Evolutionary conservation across 768 basidiomycete genomes (phyloP).

Genomic region (Psilocybe subaeruginosa): DNA sequence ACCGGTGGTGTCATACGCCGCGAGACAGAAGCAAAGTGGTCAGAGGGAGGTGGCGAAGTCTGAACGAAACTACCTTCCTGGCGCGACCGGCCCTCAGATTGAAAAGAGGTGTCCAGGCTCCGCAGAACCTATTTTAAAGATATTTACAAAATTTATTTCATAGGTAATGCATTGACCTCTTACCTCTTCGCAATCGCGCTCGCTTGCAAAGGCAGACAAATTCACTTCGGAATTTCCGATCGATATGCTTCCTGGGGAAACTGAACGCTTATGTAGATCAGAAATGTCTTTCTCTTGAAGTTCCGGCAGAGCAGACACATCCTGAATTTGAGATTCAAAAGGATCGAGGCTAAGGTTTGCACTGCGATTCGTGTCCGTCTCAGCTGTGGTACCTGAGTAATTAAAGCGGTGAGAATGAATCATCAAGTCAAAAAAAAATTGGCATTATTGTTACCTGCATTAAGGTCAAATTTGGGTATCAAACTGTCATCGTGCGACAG

Average conservation of each 20-base stretch:
- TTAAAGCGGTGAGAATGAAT: conserved; percentile 4
- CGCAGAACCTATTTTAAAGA: conserved; percentile 10
- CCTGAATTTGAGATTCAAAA: conserved; percentile 27
- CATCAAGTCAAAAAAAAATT: background rate
- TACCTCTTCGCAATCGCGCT: conserved; percentile 20
- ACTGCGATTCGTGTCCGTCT: conserved; percentile 20
- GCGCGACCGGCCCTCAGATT: background rate
- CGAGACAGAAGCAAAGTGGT: conserved; percentile 14
- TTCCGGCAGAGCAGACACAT: conserved; percentile 25
- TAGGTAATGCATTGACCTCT: background rate
- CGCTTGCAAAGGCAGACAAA: conserved; percentile 20
- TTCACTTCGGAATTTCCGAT: conserved; percentile 32
- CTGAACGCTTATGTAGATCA: conserved; percentile 21
- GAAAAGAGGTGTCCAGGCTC: conserved; percentile 8
- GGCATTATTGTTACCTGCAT: conserved; percentile 21
- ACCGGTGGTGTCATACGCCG: conserved; percentile 21
- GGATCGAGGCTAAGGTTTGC: conserved; percentile 25
- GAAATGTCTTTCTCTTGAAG: conserved; percentile 19
- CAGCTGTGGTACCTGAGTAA: conserved; percentile 13
- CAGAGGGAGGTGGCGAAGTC: conserved; percentile 14
- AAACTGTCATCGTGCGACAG: conserved; percentile 27
- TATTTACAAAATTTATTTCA: background rate
- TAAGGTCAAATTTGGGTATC: conserved; percentile 35
- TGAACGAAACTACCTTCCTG: background rate
- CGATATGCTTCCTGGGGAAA: conserved; percentile 30